These are phyloP conservation scores for Neofusicoccum sp. DNA, from an alignment of 2,329 filamentous ascomycete species.

Conservation along the genomic window DNA sequence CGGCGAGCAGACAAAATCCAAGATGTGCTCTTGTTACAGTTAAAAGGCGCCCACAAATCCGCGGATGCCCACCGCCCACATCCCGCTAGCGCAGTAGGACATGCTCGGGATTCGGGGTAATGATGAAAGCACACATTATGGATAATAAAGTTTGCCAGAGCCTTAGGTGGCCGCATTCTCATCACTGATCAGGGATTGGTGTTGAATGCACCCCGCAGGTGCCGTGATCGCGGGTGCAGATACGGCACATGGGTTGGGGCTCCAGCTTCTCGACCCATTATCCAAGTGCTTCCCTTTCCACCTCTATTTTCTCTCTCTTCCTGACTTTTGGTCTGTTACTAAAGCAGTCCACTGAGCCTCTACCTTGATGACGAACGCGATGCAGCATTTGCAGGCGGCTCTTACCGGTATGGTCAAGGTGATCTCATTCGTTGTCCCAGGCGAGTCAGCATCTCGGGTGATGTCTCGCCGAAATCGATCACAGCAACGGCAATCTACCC, in stretches of 20 bases:
- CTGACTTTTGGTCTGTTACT: too few relatives aligned
- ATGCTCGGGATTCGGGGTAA: background rate
- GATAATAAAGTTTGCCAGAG: too few relatives aligned
- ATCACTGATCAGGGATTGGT: background rate
- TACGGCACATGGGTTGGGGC: background rate
- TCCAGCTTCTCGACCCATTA: too few relatives aligned
- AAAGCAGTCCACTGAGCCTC: too few relatives aligned
- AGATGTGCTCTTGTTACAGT: too few relatives aligned
- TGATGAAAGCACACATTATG: too few relatives aligned
- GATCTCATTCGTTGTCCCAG: background rate
- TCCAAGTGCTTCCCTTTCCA: too few relatives aligned
- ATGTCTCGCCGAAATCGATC: background rate
- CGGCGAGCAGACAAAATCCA: too few relatives aligned
- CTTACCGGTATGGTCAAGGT: background rate
- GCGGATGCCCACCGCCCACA: background rate
- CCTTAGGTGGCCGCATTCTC: background rate
- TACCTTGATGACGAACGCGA: background rate
- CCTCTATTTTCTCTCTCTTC: too few relatives aligned
- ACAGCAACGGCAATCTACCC: background rate
- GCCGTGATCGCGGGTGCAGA: background rate
- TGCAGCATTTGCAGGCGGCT: too few relatives aligned
- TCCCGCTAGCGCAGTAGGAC: background rate
- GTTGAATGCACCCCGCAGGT: background rate
- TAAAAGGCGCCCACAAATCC: background rate
- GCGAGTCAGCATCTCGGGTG: slow-evolving; percentile 4